Conservation (phyloP, 1,284 basidiomycete genomes). For the Cutaneotrichosporon sp. region DNA sequence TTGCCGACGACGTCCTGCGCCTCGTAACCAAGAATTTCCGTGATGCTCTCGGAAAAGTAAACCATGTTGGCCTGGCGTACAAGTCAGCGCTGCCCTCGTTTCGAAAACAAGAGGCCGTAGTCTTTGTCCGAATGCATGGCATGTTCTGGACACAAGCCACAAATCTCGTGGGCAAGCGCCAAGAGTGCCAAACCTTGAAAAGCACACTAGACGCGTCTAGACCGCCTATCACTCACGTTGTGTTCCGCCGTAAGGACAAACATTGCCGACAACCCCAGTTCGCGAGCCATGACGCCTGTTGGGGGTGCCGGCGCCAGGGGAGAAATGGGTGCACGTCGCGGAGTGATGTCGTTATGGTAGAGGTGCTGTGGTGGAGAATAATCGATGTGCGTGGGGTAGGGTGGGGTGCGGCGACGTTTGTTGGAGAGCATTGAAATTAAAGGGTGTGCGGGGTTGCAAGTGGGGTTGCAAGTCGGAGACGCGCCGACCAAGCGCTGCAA, state of each 20-base stretch:
- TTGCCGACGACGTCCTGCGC: conserved; percentile 31
- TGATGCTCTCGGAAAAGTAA: conserved; percentile 35
- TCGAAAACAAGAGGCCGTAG: too few species aligned
- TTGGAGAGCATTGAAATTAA: too few species aligned
- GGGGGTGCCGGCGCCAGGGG: neutral
- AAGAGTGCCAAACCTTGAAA: neutral
- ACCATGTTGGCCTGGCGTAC: conserved; percentile 22
- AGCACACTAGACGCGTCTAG: neutral
- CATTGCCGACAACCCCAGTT: conserved; percentile 18
- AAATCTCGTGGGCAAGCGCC: neutral
- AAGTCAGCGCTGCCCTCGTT: too few species aligned
- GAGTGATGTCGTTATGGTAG: neutral
- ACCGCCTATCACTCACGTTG: conserved; percentile 13
- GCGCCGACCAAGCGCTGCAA: too few species aligned
- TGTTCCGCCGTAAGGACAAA: conserved; percentile 17
- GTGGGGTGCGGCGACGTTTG: too few species aligned
- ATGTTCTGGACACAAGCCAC: too few species aligned
- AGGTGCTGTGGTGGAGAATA: neutral
- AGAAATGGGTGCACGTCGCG: too few species aligned
- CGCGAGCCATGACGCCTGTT: conserved; percentile 1
- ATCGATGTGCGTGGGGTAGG: too few species aligned
- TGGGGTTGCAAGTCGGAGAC: too few species aligned
- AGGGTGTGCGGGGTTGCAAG: too few species aligned
- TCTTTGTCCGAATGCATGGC: too few species aligned
- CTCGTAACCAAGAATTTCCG: conserved; percentile 37